Evolutionary conservation across 306 rosid genomes (phyloP).

Genomic region (Prunus mume): DNA sequence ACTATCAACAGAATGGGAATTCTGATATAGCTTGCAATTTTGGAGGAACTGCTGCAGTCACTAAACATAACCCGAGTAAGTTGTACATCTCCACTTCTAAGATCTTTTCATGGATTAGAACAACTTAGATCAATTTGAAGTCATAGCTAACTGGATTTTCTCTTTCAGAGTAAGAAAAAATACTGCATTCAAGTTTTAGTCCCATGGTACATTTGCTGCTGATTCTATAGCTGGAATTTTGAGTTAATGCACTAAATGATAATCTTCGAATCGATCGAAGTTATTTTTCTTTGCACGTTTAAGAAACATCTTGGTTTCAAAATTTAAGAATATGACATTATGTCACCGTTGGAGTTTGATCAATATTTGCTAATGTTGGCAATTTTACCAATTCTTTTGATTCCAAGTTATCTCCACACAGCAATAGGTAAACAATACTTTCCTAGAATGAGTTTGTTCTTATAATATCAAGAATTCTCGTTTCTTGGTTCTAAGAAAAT

Average conservation of each 20-base stretch:
- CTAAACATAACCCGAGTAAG: constrained; percentile 56
- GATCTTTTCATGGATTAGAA: not conserved
- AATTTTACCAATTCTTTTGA: not conserved
- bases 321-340: not conserved
- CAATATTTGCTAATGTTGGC: not conserved
- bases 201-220: not conserved
- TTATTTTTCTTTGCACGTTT: too few species aligned
- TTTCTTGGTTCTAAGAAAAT: not conserved
- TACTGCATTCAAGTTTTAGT: too few species aligned
- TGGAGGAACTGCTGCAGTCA: constrained; percentile 78
- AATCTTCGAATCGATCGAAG: too few species aligned
- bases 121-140: not conserved
- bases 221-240: too few species aligned
- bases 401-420: not conserved
- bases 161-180: too few species aligned
- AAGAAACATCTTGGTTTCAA: too few species aligned
- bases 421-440: not conserved
- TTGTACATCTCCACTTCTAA: not conserved
- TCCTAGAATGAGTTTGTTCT: not conserved
- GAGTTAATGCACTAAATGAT: too few species aligned
- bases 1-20: constrained; percentile 78
- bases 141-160: not conserved
- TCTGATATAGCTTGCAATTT: constrained; percentile 96
- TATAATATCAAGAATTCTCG: not conserved
- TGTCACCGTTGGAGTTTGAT: not conserved